Conservation (phyloP, 352 stramenopile genomes). For the Lagenidium sp. region DNA sequence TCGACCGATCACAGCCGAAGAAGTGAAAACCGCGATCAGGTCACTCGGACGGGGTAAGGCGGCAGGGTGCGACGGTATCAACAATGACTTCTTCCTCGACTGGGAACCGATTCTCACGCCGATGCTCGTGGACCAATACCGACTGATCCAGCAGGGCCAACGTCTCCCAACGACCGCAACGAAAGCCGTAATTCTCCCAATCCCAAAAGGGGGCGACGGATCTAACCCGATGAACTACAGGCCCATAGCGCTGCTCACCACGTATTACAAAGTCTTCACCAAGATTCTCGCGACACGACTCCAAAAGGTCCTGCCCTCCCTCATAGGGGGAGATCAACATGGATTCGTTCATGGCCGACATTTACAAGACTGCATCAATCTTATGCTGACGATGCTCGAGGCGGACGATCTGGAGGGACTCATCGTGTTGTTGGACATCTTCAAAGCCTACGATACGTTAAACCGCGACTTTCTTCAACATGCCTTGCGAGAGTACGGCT, state of each 20-base stretch:
- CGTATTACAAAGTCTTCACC: conserved; percentile 16
- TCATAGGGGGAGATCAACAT: conserved; percentile 14
- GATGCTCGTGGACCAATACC: background rate
- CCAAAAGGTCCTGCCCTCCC: background rate
- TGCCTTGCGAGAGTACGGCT: background rate
- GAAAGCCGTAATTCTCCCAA: conserved; percentile 2
- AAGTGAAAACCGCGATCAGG: background rate
- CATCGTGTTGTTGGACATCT: conserved; percentile 1
- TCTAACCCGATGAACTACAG: conserved; percentile 11
- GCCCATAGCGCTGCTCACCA: conserved; percentile 11
- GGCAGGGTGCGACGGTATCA: background rate
- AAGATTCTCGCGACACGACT: conserved; percentile 4
- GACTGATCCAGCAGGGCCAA: background rate
- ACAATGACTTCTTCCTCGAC: conserved; percentile 5
- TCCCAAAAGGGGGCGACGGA: conserved; percentile 13
- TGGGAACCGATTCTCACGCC: background rate
- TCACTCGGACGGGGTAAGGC: background rate
- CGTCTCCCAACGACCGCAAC: background rate
- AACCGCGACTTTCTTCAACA: background rate
- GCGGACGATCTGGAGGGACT: background rate
- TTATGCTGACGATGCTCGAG: conserved; percentile 3
- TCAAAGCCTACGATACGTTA: conserved; percentile 8
- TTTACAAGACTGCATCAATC: background rate
- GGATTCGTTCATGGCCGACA: conserved; percentile 11
- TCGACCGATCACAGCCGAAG: background rate